A percentile compares a stretch with the other conserved stretches of the same genome.
These are phyloP conservation scores for Aspergillus caelatus DNA, from an alignment of 2,329 filamentous ascomycete species.

Conservation along the genomic window DNA sequence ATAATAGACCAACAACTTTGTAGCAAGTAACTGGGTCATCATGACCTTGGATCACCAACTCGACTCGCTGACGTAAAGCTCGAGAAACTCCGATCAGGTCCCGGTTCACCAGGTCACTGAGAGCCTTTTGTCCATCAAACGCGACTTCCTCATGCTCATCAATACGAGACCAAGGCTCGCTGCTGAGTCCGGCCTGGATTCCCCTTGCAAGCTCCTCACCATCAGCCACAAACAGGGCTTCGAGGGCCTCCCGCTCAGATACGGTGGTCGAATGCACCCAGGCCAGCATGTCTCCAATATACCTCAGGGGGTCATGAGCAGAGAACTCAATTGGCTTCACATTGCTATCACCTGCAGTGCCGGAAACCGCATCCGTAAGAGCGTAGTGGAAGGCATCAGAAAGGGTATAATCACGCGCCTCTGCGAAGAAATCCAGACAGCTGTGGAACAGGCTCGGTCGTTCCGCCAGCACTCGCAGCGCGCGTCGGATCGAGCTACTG, in stretches of 20 bases:
- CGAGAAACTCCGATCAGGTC: constrained; percentile 80
- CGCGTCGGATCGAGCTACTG: constrained; percentile 78
- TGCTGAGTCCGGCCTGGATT: constrained; percentile 76
- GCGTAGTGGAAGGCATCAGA: constrained; percentile 89
- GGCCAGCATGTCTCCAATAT: constrained; percentile 95
- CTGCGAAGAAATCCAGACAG: constrained; percentile 90
- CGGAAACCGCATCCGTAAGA: constrained; percentile 70
- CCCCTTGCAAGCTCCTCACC: constrained; percentile 84
- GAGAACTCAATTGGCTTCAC: constrained; percentile 91
- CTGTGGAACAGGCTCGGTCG: constrained; percentile 88
- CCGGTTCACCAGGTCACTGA: constrained; percentile 84
- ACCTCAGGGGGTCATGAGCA: constrained; percentile 87
- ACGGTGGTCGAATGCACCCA: constrained; percentile 95
- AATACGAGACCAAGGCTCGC: constrained; percentile 76
- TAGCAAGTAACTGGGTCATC: constrained; percentile 88
- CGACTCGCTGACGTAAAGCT: constrained; percentile 83
- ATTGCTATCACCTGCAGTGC: constrained; percentile 60
- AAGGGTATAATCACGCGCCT: constrained; percentile 81
- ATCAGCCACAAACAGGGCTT: constrained; percentile 87
- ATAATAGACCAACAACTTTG: constrained; percentile 84
- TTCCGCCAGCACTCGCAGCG: constrained; percentile 84
- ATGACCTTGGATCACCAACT: constrained; percentile 89
- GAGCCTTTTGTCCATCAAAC: constrained; percentile 79
- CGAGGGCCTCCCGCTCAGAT: constrained; percentile 88
- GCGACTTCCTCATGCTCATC: constrained; percentile 59